Conservation (phyloP, 1,139 yeast genomes). For the Pichia sp. region DNA sequence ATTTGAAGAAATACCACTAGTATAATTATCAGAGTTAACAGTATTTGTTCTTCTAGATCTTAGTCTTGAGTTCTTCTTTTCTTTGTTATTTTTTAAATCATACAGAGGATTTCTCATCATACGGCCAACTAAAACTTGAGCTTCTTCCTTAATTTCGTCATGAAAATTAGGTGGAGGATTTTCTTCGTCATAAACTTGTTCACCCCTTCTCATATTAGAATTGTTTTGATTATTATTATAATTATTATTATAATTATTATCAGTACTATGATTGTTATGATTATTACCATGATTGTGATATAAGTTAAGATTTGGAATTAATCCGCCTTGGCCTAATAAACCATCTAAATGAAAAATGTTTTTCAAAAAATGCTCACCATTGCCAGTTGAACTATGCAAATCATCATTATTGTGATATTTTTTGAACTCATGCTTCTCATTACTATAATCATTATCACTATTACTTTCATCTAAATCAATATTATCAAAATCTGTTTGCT, state of each 20-base stretch:
- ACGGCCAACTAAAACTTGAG: constrained; percentile 20
- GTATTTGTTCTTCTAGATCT: background rate
- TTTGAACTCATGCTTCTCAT: background rate
- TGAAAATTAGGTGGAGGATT: constrained; percentile 12
- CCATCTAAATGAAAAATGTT: constrained; percentile 17
- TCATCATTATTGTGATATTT: background rate
- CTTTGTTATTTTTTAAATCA: constrained; percentile 3
- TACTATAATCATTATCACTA: background rate
- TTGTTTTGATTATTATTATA: background rate
- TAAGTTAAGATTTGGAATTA: constrained; percentile 13
- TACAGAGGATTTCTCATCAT: constrained; percentile 8
- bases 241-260: background rate
- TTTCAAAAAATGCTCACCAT: constrained; percentile 13
- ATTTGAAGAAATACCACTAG: background rate
- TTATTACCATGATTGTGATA: background rate
- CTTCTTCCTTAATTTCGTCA: constrained; percentile 19
- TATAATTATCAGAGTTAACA: background rate
- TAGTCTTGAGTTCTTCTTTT: background rate
- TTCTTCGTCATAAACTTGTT: constrained; percentile 10
- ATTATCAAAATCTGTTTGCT: background rate
- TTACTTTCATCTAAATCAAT: background rate
- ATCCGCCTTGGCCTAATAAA: constrained; percentile 15
- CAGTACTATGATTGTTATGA: too few species aligned
- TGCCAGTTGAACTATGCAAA: background rate
- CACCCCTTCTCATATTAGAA: background rate